Base-by-base conservation (phyloP, 1,284 basidiomycete genomes). In the Omphalotus olearius region DNA sequence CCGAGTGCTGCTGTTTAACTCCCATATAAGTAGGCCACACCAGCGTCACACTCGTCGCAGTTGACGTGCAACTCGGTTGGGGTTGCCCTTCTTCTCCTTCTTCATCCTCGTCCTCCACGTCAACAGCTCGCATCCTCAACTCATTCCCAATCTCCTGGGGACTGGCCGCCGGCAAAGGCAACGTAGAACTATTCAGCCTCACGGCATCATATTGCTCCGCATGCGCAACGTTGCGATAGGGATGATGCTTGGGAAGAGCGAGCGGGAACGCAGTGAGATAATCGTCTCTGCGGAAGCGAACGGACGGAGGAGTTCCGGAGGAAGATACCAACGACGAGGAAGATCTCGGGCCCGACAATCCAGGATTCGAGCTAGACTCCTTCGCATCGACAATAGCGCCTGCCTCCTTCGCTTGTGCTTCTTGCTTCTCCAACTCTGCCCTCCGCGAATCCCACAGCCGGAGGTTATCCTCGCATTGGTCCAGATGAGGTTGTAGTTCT, bases 241-340 rank as follows among this genome's bases (percentile, higher is more conserved):
- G 52, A 17, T 53, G 52, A n/a, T 45, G 41, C 30, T 45, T 46
- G 11, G 83, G 84, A 18, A 84, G 69, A 1, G 84, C 73, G 37
- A 85, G 75, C 10, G 83, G 83, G 57, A 85, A 85, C 0, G 79
- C 82, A 45, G 71, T 73, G 45, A 76, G 69, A 61, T 74, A 83
- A 56, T 80, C 76, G 47, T 76, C 73, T 40, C 35, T 25, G 16
- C 40, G 45, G n/a, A 18, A 14, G 4, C 25, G 43, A 45, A 45
- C 16, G 13, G 14, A 13, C 6, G 25, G 2, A 74, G 74, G 20
- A 69, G 69, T 57, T 72, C 72, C 10, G 67, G 67, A 20, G 69
- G 69, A 23, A 65, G 59, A 52, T 47, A 63, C 11, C 57, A 48
- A 43, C 59, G 62, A 30, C 45, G 59, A 40, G 47, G 50, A 33